Evolutionary conservation across 306 rosid species (phyloP).

Genomic region (Lathyrus sativus): DNA sequence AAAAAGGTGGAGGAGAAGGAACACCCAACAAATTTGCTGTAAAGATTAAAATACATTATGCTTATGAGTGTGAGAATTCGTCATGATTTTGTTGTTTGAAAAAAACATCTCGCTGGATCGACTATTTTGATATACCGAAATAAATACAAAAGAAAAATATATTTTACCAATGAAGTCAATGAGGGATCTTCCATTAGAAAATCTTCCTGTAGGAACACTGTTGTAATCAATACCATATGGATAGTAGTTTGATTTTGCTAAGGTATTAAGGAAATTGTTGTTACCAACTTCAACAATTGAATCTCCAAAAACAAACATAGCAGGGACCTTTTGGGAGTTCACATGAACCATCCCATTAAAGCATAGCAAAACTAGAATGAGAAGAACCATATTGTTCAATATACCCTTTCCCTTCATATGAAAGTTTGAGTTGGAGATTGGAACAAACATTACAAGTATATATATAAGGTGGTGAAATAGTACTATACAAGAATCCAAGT

Average conservation of each 20-base stretch:
- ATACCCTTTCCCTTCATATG: slow-evolving; percentile 11
- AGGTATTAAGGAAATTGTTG: slow-evolving; percentile 59
- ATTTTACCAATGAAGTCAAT: slow-evolving; percentile 65
- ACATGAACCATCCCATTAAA: slow-evolving; percentile 29
- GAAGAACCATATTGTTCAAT: background rate
- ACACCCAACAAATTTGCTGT: slow-evolving; percentile 69
- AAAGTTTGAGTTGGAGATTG: background rate
- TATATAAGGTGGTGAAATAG: background rate
- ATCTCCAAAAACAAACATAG: slow-evolving; percentile 83
- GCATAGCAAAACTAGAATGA: slow-evolving; percentile 34
- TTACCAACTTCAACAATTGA: slow-evolving; percentile 87
- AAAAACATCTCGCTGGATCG: no score
- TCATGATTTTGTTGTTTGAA: no score
- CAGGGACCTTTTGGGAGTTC: slow-evolving; percentile 56
- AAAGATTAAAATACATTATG: background rate
- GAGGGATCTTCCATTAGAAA: slow-evolving; percentile 70
- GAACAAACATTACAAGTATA: background rate
- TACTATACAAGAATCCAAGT: background rate
- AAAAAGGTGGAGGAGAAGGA: slow-evolving; percentile 65
- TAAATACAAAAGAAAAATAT: no score
- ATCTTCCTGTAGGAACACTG: slow-evolving; percentile 77
- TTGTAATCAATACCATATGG: slow-evolving; percentile 77
- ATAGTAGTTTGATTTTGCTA: slow-evolving; percentile 62
- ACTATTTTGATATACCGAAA: no score
- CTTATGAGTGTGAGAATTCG: no score